Evolutionary conservation across 768 basidiomycete species (phyloP).

Genomic region (Nevesoporus exiguus): DNA sequence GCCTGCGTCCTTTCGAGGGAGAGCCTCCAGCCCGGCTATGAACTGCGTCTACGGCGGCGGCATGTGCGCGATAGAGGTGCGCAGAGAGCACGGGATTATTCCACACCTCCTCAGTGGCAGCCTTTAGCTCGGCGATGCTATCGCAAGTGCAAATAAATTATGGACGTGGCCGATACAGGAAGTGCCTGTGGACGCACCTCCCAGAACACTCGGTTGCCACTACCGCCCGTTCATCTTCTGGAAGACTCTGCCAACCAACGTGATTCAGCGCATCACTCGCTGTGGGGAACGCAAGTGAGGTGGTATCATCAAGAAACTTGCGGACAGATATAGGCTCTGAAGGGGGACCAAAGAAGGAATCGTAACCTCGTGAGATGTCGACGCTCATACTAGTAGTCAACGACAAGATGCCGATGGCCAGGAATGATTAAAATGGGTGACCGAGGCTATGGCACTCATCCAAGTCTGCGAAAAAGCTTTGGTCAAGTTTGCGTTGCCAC

Average conservation of each 20-base stretch:
- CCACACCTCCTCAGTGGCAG: conserved; percentile 45
- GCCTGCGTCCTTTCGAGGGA: conserved; percentile 28
- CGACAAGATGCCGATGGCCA: no score
- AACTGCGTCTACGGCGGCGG: conserved; percentile 39
- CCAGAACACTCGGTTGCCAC: conserved; percentile 40
- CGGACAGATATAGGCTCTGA: conserved; percentile 51
- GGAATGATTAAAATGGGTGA: no score
- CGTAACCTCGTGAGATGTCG: conserved; percentile 33
- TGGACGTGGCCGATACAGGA: neutral
- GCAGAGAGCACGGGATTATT: conserved; percentile 54
- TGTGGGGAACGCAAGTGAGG: conserved; percentile 10
- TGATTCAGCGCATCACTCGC: conserved; percentile 11
- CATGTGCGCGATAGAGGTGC: conserved; percentile 52
- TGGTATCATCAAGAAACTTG: conserved; percentile 40
- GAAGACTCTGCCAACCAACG: conserved; percentile 22
- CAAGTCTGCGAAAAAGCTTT: neutral
- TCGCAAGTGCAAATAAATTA: neutral
- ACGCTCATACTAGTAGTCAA: conserved; percentile 16
- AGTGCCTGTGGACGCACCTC: conserved; percentile 29
- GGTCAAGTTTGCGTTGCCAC: neutral
- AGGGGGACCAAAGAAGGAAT: conserved; percentile 62
- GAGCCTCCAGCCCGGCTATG: conserved; percentile 34
- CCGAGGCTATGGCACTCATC: neutral
- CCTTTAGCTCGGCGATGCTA: conserved; percentile 53
- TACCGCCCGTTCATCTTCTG: conserved; percentile 26